Conservation (phyloP, 2,329 filamentous ascomycete species). For the Ophiostoma triangulosporum region DNA sequence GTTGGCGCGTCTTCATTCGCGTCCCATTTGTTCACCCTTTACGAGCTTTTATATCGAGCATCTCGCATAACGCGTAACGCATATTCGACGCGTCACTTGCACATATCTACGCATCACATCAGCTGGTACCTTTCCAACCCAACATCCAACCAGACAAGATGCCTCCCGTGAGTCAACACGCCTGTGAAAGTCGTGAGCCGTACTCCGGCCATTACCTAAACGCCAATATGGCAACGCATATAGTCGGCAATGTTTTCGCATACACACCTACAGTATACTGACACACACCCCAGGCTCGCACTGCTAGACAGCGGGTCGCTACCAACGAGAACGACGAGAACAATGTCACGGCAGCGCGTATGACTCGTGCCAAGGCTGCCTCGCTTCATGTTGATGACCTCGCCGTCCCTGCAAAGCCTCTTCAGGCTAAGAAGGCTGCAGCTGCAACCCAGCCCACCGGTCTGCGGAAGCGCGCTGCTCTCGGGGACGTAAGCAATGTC, state of each 20-base stretch:
- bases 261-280: background rate
- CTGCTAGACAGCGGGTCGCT: slow-evolving; percentile 58
- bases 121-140: background rate
- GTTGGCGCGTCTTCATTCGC: background rate
- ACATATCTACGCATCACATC: background rate
- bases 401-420: slow-evolving; percentile 41
- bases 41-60: background rate
- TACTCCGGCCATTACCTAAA: background rate
- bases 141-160: slow-evolving; percentile 11
- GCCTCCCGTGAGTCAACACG: slow-evolving; percentile 13
- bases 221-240: background rate
- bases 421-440: slow-evolving; percentile 28
- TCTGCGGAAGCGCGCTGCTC: slow-evolving; percentile 62
- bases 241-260: background rate
- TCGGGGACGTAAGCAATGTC: slow-evolving; percentile 94
- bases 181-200: too few relatives aligned
- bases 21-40: background rate
- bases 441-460: slow-evolving; percentile 26
- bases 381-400: slow-evolving; percentile 52
- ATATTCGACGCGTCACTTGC: background rate
- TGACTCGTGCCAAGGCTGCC: slow-evolving; percentile 87
- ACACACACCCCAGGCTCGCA: slow-evolving; percentile 32
- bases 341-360: slow-evolving; percentile 56
- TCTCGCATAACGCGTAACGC: background rate
- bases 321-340: slow-evolving; percentile 97